Percentiles rank a stretch among this genome's conserved stretches.
These are phyloP conservation scores for Amesomyces nigricolor DNA, from an alignment of 2,329 filamentous ascomycete genomes.

Conservation along the genomic window DNA sequence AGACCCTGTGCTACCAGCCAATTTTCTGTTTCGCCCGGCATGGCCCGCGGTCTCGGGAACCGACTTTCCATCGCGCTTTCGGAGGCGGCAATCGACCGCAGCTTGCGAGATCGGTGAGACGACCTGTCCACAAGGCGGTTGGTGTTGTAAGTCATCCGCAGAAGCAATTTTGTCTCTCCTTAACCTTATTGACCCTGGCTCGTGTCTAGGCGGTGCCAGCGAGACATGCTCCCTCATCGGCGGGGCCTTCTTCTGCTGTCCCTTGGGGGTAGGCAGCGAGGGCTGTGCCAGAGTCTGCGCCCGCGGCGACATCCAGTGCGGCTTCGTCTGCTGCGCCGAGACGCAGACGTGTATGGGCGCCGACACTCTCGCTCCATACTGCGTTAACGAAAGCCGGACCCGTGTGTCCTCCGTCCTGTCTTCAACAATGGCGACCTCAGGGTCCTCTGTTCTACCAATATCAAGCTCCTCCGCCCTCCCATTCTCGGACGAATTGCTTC, in stretches of 20 bases:
- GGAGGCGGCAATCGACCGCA: neutral
- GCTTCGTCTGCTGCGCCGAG: slow-evolving; percentile 19
- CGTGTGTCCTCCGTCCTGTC: neutral
- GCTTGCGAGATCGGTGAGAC: slow-evolving; percentile 10
- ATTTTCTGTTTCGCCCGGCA: slow-evolving; percentile 6
- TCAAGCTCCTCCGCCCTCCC: neutral
- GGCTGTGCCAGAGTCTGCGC: slow-evolving; percentile 20
- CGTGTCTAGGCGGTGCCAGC: slow-evolving; percentile 8
- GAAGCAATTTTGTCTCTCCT: too few relatives aligned
- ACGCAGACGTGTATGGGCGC: slow-evolving; percentile 17
- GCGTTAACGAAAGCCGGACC: slow-evolving; percentile 1
- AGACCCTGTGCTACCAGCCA: neutral
- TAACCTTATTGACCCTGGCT: neutral
- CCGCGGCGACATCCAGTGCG: slow-evolving; percentile 21
- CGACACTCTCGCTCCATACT: slow-evolving; percentile 14
- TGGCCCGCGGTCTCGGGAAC: neutral
- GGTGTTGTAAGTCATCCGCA: slow-evolving; percentile 21
- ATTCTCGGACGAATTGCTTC: neutral
- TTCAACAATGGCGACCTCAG: neutral
- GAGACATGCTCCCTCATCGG: slow-evolving; percentile 15
- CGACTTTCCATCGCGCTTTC: neutral
- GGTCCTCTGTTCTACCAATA: neutral
- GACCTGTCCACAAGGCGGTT: slow-evolving; percentile 20
- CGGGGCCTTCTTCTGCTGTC: slow-evolving; percentile 21
- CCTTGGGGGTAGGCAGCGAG: slow-evolving; percentile 5